Evolutionary conservation across 2,329 filamentous ascomycete species (phyloP).

Genomic region (Macrophomina tecta): DNA sequence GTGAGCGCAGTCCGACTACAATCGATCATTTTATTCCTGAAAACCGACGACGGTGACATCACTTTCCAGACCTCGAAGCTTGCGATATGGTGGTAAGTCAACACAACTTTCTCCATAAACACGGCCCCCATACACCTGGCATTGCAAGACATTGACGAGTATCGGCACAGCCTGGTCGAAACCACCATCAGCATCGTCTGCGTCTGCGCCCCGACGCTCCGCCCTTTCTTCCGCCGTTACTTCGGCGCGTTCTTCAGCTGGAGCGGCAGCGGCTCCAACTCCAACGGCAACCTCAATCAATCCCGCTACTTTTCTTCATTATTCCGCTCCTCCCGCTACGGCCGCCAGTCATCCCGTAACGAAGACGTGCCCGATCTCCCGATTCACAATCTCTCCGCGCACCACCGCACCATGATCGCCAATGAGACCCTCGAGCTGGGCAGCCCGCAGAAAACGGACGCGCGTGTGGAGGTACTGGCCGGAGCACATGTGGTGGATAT

Average conservation of each 20-base stretch:
- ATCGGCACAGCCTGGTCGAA: conserved; percentile 6
- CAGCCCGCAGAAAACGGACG: conserved; percentile 5
- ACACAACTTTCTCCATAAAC: background rate
- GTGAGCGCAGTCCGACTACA: conserved; percentile 5
- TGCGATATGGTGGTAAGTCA: background rate
- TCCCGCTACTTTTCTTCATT: background rate
- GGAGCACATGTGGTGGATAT: background rate
- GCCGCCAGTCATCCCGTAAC: background rate
- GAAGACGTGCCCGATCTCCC: background rate
- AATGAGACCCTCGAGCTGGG: background rate
- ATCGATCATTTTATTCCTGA: background rate
- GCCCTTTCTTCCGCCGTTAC: conserved; percentile 19
- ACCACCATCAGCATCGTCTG: conserved; percentile 18
- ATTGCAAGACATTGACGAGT: background rate
- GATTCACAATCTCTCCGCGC: background rate
- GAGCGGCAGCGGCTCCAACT: conserved; percentile 4
- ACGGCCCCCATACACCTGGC: background rate
- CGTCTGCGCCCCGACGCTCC: conserved; percentile 18
- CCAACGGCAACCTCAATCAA: background rate
- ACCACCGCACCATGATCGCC: conserved; percentile 2
- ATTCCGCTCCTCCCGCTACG: conserved; percentile 5
- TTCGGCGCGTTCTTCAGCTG: conserved; percentile 21
- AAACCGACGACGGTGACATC: background rate
- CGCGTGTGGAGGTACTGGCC: background rate
- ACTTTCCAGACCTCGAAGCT: conserved; percentile 1